Base-by-base conservation (phyloP, 139 green algal species). In the Dunaliella primolecta region DNA sequence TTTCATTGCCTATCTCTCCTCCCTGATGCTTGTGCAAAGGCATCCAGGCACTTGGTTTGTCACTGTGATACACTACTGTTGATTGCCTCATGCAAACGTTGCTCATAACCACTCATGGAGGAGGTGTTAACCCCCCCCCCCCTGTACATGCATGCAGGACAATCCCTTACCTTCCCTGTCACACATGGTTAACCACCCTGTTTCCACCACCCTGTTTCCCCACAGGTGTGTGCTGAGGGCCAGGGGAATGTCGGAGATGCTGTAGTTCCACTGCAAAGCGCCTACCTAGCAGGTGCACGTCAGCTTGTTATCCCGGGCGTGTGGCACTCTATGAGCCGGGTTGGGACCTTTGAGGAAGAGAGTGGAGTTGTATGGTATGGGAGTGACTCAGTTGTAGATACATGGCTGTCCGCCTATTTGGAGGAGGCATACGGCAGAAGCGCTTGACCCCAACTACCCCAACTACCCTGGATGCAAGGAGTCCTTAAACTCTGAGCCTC, bases 301-400 rank as follows among this genome's bases (percentile, higher is more conserved):
- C 93, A 93, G 32, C 32, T 96, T 0, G 46, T 94, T n/a, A 82
- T 97, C 30, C 88, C 94, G 23, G 93, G 91, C 3, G 90, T 93
- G 3, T 95, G 89, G 72, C 94, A 97, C 83, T 89, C 74, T 56
- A 93, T 94, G 88, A 88, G 75, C 74, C 86, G 36, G 25, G 84
- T 95, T 0, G 91, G 94, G 0, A 94, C 91, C 0, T 95, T 92
- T 80, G 89, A 92, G 1, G 89, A 94, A 36, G 74, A 84, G 30
- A 86, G 81, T 38, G 84, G 87, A 86, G 76, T 84, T 1, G 81
- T 86, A 35, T 88, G 85, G 85, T 88, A 88, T 74, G 85, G 85
- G 72, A 80, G 36, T 15, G 85, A 86, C n/a, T 29, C 74, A 29
- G 85, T 88, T 7, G n/a, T 88, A 55, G 85, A 88, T 64, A 75